A percentile compares a stretch with the other conserved stretches of the same genome.
phyloP scores from a whole-genome alignment of 75 land plant species.

The Larix kaempferi region DNA sequence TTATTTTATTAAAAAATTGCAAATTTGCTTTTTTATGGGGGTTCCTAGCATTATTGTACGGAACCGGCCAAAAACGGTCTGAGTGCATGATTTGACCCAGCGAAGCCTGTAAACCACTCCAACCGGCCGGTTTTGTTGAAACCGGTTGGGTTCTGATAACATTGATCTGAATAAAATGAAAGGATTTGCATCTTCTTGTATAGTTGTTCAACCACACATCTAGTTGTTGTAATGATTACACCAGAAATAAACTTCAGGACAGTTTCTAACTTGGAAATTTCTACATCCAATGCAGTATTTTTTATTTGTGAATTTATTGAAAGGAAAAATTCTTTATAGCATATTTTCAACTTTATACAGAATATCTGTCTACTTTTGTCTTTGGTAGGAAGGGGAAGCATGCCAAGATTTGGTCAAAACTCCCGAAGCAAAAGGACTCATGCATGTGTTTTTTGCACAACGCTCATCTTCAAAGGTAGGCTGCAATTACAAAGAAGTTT shows the following conservation, averaged over 20 bases:
- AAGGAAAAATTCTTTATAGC: background rate
- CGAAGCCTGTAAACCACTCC: no score
- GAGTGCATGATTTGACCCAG: no score
- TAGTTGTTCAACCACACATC: background rate
- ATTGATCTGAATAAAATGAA: background rate
- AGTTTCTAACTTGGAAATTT: background rate
- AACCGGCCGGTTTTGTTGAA: no score
- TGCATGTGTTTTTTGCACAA: slow-evolving; percentile 45
- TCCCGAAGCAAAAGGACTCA: slow-evolving; percentile 33
- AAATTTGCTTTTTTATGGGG: no score
- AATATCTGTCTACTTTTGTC: background rate
- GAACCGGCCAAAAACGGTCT: no score
- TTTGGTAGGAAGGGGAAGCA: slow-evolving; percentile 23
- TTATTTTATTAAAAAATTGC: no score
- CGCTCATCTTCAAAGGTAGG: slow-evolving; percentile 36
- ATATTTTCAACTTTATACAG: background rate
- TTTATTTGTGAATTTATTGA: background rate
- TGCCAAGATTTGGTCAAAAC: slow-evolving; percentile 10
- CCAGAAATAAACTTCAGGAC: no score
- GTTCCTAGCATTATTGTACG: no score
- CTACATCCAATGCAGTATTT: background rate
- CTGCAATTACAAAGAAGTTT: background rate
- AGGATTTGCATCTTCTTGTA: background rate
- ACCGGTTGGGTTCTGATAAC: no score
- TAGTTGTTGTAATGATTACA: background rate